Evolutionary conservation across 1,284 basidiomycete species (phyloP).

Genomic region (Pseudozyma hubeiensis): DNA sequence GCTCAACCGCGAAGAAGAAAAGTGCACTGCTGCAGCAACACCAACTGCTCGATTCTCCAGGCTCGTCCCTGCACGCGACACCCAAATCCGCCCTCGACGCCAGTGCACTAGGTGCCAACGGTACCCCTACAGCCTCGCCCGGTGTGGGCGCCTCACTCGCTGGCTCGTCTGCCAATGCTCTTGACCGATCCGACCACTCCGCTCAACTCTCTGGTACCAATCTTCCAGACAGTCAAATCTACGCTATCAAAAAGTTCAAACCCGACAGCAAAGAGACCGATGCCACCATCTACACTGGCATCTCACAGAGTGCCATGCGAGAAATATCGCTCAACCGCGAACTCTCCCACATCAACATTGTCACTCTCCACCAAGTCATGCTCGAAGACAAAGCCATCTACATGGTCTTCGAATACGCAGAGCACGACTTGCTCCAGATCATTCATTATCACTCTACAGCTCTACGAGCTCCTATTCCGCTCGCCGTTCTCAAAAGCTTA

Average conservation of each 20-base stretch:
- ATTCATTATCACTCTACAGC: conserved; percentile 97
- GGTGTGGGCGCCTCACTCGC: conserved; percentile 11
- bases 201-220: background rate
- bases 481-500: conserved; percentile 87
- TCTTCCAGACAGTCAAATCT: conserved; percentile 66
- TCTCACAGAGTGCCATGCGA: conserved; percentile 94
- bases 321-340: conserved; percentile 98
- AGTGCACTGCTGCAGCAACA: conserved; percentile 29
- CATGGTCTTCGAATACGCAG: conserved; percentile 99
- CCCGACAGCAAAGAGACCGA: conserved; percentile 80
- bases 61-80: conserved; percentile 27
- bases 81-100: conserved; percentile 23
- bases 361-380: conserved; percentile 91
- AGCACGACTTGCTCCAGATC: conserved; percentile 90
- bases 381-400: conserved; percentile 88
- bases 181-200: conserved; percentile 3
- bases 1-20: conserved; percentile 18
- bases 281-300: conserved; percentile 84
- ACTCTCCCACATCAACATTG: conserved; percentile 90
- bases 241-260: conserved; percentile 99
- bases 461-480: conserved; percentile 79
- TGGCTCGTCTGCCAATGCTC: background rate
- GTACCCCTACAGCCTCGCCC: conserved; percentile 30
- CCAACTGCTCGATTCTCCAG: conserved; percentile 27
- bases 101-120: background rate